Evolutionary conservation across 257 asterid species (phyloP).

Genomic region (Salvia rosmarinus): DNA sequence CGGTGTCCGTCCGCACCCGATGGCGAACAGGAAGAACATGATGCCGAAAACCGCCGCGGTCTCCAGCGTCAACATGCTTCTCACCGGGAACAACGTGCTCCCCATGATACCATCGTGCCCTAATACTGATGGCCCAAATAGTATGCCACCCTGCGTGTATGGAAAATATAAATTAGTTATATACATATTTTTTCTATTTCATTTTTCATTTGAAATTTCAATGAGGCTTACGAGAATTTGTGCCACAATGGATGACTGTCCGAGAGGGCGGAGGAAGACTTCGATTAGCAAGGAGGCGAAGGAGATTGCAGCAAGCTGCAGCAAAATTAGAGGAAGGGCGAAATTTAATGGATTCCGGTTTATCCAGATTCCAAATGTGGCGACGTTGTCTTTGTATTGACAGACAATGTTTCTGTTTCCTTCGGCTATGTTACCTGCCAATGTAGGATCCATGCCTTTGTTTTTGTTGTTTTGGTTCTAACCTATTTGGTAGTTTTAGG

Average conservation of each 20-base stretch:
- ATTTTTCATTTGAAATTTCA: too few relatives aligned
- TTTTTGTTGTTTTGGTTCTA: neutral
- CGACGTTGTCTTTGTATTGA: conserved; percentile 48
- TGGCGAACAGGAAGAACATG: conserved; percentile 61
- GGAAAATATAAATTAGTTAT: neutral
- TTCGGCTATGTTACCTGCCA: conserved; percentile 34
- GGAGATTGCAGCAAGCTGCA: conserved; percentile 63
- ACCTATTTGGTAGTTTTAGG: neutral
- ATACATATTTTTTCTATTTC: too few relatives aligned
- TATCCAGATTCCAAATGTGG: conserved; percentile 51
- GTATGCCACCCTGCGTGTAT: conserved; percentile 59
- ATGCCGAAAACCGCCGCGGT: conserved; percentile 62
- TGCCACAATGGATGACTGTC: conserved; percentile 70
- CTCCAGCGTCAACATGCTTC: conserved; percentile 55
- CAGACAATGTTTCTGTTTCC: conserved; percentile 52
- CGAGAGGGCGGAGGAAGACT: conserved; percentile 60
- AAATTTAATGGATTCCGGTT: conserved; percentile 52
- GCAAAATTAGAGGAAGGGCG: conserved; percentile 60
- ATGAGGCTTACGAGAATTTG: conserved; percentile 60
- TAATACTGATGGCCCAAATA: conserved; percentile 71
- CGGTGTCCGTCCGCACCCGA: conserved; percentile 58
- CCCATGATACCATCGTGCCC: conserved; percentile 45
- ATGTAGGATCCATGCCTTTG: neutral
- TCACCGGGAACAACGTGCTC: conserved; percentile 46
- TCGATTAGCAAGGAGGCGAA: conserved; percentile 53